A percentile compares a stretch with the other conserved stretches of the same genome.
Evolutionary conservation across 129 eudicot species (phyloP).

Genomic region (Tagetes patula): DNA sequence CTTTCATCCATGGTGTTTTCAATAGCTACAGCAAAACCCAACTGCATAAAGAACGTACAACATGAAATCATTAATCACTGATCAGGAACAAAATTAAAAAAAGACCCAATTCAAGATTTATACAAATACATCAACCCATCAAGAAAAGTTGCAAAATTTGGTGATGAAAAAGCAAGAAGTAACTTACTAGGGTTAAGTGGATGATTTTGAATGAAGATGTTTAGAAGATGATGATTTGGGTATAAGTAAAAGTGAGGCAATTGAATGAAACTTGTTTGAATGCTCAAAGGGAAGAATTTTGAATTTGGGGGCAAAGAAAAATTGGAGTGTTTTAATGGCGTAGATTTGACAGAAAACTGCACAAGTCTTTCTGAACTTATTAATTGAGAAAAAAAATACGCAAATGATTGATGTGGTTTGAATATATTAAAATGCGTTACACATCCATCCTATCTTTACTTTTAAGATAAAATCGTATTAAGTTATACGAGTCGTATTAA

Average conservation of each 20-base stretch:
- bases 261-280: neutral
- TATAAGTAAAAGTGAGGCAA: neutral
- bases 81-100: neutral
- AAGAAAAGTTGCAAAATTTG: conserved; percentile 7
- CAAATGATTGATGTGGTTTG: too few relatives aligned
- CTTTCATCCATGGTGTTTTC: conserved; percentile 25
- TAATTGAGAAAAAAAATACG: too few relatives aligned
- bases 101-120: conserved; percentile 25
- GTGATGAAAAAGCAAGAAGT: neutral
- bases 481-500: too few relatives aligned
- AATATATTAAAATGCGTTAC: too few relatives aligned
- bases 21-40: conserved; percentile 6
- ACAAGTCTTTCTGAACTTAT: conserved; percentile 8
- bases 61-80: neutral
- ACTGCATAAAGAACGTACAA: neutral
- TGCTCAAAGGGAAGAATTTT: neutral
- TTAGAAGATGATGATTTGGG: neutral
- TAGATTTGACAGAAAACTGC: neutral
- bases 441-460: too few relatives aligned
- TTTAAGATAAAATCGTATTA: too few relatives aligned
- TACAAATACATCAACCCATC: conserved; percentile 5
- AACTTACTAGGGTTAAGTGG: conserved; percentile 24
- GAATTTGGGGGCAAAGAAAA: conserved; percentile 11
- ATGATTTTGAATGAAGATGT: neutral
- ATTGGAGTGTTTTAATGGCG: too few relatives aligned